Conservation (phyloP, 2,329 filamentous ascomycete genomes). For the Akanthomyces muscarius region DNA sequence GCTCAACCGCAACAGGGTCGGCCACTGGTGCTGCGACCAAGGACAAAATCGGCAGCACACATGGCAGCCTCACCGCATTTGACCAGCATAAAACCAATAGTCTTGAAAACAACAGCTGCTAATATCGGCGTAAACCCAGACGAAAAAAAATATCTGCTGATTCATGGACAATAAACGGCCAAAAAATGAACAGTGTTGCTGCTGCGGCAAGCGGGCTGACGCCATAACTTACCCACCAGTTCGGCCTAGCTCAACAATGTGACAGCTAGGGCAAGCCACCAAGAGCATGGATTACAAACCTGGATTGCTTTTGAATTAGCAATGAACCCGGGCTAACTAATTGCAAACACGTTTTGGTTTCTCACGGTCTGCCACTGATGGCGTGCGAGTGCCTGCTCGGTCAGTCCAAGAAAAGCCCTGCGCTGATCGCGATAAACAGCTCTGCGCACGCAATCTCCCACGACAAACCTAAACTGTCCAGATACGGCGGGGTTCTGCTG, state of each 20-base stretch:
- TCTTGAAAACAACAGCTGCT: too few species aligned
- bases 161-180: too few species aligned
- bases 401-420: too few species aligned
- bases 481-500: not conserved
- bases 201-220: not conserved
- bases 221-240: not conserved
- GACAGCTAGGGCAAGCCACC: not conserved
- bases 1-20: too few species aligned
- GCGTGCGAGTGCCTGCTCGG: not conserved
- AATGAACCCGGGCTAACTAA: not conserved
- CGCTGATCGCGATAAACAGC: too few species aligned
- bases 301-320: not conserved
- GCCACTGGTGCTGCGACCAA: too few species aligned
- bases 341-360: not conserved
- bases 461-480: not conserved
- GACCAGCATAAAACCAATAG: too few species aligned
- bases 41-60: not conserved
- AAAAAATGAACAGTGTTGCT: not conserved
- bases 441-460: too few species aligned
- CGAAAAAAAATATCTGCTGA: too few species aligned
- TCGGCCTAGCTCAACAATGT: not conserved
- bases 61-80: not conserved
- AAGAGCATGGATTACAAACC: constrained; percentile 1
- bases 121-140: too few species aligned
- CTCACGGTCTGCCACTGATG: not conserved